phyloP scores from a whole-genome alignment of 345 rosid genomes.

The Trapa incisa region DNA sequence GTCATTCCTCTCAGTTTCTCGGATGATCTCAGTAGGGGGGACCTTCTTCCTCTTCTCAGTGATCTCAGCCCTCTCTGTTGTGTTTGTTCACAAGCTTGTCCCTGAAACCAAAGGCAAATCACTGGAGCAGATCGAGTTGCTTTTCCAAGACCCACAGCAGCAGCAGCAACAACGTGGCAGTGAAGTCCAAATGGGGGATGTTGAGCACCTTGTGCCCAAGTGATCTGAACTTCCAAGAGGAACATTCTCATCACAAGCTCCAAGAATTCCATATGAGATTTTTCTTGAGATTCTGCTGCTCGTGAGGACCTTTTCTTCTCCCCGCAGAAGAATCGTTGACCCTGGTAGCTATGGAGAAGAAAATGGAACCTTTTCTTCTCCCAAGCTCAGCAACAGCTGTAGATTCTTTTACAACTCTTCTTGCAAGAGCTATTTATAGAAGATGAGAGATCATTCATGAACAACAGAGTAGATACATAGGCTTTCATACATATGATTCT shows the following conservation, averaged over 20 bases:
- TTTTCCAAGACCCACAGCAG: conserved; percentile 35
- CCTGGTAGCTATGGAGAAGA: not conserved
- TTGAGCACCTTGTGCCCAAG: conserved; percentile 52
- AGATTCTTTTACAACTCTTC: not conserved
- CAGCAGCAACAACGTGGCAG: conserved; percentile 25
- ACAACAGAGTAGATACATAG: not conserved
- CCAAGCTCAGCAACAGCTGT: not conserved
- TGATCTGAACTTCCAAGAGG: not conserved
- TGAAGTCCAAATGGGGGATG: conserved; percentile 63
- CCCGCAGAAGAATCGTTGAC: not conserved
- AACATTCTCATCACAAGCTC: not conserved
- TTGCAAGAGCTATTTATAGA: not conserved
- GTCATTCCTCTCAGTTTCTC: conserved; percentile 63
- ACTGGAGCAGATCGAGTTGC: conserved; percentile 56
- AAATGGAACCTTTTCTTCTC: too few relatives aligned
- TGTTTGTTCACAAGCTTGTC: conserved; percentile 44
- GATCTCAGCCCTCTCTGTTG: conserved; percentile 49
- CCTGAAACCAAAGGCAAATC: conserved; percentile 19
- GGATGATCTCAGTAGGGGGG: conserved; percentile 50
- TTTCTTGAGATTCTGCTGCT: not conserved
- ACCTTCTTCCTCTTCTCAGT: conserved; percentile 47
- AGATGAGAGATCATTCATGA: not conserved
- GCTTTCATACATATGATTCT: too few relatives aligned
- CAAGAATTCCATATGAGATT: too few relatives aligned
- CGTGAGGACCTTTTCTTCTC: not conserved